A percentile compares a stretch with the other conserved stretches of the same genome.
phyloP scores from a whole-genome alignment of 176 grass and related monocot genomes.

The Avena sativa region DNA sequence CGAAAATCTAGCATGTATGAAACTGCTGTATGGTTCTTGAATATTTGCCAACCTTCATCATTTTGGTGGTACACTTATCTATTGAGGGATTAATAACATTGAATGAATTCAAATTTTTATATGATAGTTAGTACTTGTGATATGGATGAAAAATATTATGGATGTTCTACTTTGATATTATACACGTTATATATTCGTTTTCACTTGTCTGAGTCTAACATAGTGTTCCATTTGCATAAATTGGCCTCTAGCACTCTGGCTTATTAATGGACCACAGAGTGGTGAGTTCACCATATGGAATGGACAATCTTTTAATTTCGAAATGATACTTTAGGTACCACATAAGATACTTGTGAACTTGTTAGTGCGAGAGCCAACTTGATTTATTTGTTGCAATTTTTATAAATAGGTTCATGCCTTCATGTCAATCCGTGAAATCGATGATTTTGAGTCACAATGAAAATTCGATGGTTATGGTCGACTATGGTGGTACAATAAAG shows the following conservation, averaged over 20 bases:
- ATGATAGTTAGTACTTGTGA: not conserved
- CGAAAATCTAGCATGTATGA: too few species aligned
- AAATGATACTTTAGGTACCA: slow-evolving; percentile 94
- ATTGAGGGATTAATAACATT: not conserved
- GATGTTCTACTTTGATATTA: not conserved
- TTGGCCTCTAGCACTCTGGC: slow-evolving; percentile 83
- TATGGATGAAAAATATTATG: not conserved
- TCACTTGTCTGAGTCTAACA: slow-evolving; percentile 27
- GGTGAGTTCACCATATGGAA: slow-evolving; percentile 97
- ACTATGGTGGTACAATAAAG: slow-evolving; percentile 97
- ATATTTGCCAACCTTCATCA: too few species aligned
- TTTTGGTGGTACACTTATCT: too few species aligned
- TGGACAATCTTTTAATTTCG: slow-evolving; percentile 99
- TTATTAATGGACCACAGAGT: slow-evolving; percentile 92
- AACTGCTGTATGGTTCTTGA: too few species aligned
- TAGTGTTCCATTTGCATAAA: slow-evolving; percentile 51
- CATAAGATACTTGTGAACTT: slow-evolving; percentile 13
- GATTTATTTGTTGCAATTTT: slow-evolving; percentile 39
- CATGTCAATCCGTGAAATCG: slow-evolving; percentile 78
- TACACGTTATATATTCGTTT: not conserved
- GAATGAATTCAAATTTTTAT: not conserved
- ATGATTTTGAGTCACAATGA: slow-evolving; percentile 64
- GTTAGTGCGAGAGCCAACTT: not conserved
- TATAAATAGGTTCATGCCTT: slow-evolving; percentile 65
- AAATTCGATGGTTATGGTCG: slow-evolving; percentile 99